phyloP scores from a whole-genome alignment of 768 basidiomycete species.

The Ramaria rubella region DNA sequence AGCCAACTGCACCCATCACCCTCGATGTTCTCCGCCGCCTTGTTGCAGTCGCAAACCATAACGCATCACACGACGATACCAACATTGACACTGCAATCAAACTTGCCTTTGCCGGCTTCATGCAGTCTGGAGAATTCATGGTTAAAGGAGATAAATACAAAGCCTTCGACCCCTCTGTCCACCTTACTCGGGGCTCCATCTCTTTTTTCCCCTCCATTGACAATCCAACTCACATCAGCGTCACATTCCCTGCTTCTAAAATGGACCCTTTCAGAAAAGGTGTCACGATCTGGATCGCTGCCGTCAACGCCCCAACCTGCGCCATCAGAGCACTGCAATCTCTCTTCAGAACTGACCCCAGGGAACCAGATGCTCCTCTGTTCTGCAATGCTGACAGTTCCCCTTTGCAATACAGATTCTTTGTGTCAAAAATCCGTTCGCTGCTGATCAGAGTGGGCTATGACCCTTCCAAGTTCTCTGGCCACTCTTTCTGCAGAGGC shows the following conservation, averaged over 20 bases:
- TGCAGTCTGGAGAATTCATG: slow-evolving; percentile 21
- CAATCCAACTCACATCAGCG: slow-evolving; percentile 13
- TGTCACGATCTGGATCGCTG: slow-evolving; percentile 20
- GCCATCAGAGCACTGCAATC: slow-evolving; percentile 12
- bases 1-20: slow-evolving; percentile 24
- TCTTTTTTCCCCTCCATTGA: slow-evolving; percentile 23
- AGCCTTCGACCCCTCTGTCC: slow-evolving; percentile 12
- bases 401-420: slow-evolving; percentile 9
- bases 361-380: slow-evolving; percentile 7
- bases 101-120: slow-evolving; percentile 18
- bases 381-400: not conserved
- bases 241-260: slow-evolving; percentile 30
- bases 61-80: not conserved
- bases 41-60: not conserved
- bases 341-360: slow-evolving; percentile 8
- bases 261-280: slow-evolving; percentile 31
- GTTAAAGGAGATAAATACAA: no score
- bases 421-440: slow-evolving; percentile 1
- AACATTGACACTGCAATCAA: slow-evolving; percentile 15
- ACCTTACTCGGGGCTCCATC: slow-evolving; percentile 22
- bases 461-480: slow-evolving; percentile 12
- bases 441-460: slow-evolving; percentile 5
- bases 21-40: slow-evolving; percentile 16
- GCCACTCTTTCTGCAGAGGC: slow-evolving; percentile 20
- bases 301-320: slow-evolving; percentile 13